Conservation (phyloP, 495 filamentous ascomycete genomes). For the Cenococcum geophilum region DNA sequence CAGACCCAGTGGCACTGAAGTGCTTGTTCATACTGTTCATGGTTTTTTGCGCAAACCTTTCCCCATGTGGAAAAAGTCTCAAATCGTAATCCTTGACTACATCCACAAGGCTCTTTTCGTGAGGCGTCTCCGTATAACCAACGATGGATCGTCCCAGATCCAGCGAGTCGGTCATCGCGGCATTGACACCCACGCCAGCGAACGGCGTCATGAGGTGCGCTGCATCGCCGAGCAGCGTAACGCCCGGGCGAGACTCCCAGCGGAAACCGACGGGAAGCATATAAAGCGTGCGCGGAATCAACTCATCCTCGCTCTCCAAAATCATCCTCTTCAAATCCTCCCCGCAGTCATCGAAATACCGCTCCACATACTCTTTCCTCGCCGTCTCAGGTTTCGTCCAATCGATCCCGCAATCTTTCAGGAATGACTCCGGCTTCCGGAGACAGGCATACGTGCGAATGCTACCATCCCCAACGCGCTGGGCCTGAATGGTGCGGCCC, state of each 20-base stretch:
- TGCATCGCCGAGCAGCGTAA: slow-evolving; percentile 54
- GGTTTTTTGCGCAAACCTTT: neutral
- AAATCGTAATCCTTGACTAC: neutral
- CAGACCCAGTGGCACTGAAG: neutral
- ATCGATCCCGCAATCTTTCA: slow-evolving; percentile 35
- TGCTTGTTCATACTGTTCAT: neutral
- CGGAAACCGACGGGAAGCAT: slow-evolving; percentile 7
- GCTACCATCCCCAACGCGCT: slow-evolving; percentile 45
- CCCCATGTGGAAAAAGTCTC: neutral
- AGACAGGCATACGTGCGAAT: slow-evolving; percentile 36
- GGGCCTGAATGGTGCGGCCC: slow-evolving; percentile 38
- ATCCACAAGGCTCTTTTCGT: neutral
- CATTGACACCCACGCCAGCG: slow-evolving; percentile 54
- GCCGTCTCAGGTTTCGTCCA: slow-evolving; percentile 4
- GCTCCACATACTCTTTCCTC: neutral
- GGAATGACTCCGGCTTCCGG: slow-evolving; percentile 39
- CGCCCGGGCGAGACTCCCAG: slow-evolving; percentile 43
- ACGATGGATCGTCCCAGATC: slow-evolving; percentile 43
- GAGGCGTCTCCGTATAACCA: neutral
- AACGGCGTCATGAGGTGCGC: slow-evolving; percentile 57
- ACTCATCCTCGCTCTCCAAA: slow-evolving; percentile 15
- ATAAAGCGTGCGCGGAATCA: slow-evolving; percentile 8
- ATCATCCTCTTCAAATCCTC: slow-evolving; percentile 10
- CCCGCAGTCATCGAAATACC: slow-evolving; percentile 1
- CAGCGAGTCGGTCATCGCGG: slow-evolving; percentile 53